Base-by-base conservation (phyloP, 2,329 filamentous ascomycete genomes). In the Colletotrichum chlorophyti region DNA sequence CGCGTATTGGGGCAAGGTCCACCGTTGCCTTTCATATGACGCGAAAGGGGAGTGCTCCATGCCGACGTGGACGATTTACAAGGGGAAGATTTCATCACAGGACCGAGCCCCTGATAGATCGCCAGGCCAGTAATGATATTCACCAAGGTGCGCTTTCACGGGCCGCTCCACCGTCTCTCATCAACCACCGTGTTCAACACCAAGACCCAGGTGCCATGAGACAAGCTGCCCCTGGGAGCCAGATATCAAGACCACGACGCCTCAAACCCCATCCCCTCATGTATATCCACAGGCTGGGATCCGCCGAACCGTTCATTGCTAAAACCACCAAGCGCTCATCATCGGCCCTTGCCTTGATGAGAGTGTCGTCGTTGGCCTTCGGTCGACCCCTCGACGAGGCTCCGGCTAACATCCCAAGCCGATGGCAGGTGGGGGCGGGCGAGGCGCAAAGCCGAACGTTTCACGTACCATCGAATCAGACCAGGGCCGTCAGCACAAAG, bases 401-500 rank as follows among this genome's bases (percentile, higher is more conserved):
- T 34, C 43, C n/a, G 45, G 31, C 15, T 35, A 27, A 14, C 17
- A 9, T 35, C 32, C 10, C 5, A 26, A 9, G 37, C 17, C n/a
- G 15, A 32, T 29, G 19, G 15, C 14, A 21, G 38, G 26, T 45
- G 38, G 52, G 57, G 27, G 43, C 43, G 37, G 32, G 14, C 32
- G 32, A 60, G 51, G 38, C 26, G 15, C 34, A 42, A 40, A 29
- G 6, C 12, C 21, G 27, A 14, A 11, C 11, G 37, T 45, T 27
- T 50, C n/a, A 38, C 38, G 26, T 37, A 15, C 34, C 31, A 17
- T 38, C 43, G 51, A 57, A 57, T 60, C 26, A 45, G 43, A 23
- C 23, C n/a, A 40, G 24, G 24, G 21, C 31, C 38, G 21, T 43
- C 15, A 34, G 32, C 26, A 29, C 38, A 43, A 41, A 35, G 34